Percentiles rank a stretch among this genome's conserved stretches.
Evolutionary conservation across 805 yeast species (phyloP).

Genomic region (Saturnispora dispora): DNA sequence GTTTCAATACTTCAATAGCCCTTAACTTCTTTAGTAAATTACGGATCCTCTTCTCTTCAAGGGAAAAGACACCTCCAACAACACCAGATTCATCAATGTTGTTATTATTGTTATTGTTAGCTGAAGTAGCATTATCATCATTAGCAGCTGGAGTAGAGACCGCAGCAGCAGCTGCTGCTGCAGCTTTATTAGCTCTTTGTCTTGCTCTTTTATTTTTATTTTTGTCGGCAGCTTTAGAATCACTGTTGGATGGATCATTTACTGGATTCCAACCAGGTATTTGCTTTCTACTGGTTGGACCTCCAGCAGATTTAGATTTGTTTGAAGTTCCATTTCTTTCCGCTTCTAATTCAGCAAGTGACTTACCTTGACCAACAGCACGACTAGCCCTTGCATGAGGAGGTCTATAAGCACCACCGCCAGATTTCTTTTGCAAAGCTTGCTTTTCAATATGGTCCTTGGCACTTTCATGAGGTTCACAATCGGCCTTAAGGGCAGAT

Average conservation of each 20-base stretch:
- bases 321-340: constrained; percentile 14
- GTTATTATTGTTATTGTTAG: background rate
- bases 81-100: constrained; percentile 29
- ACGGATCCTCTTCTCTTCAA: constrained; percentile 90
- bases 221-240: constrained; percentile 56
- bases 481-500: constrained; percentile 31
- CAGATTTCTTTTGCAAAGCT: constrained; percentile 18
- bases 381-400: constrained; percentile 75
- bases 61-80: constrained; percentile 53
- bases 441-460: constrained; percentile 42
- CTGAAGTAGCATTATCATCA: constrained; percentile 6
- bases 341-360: constrained; percentile 52
- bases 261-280: constrained; percentile 20
- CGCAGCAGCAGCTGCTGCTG: constrained; percentile 16
- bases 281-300: constrained; percentile 1
- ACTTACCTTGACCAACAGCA: constrained; percentile 33
- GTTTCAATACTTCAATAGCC: constrained; percentile 87
- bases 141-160: constrained; percentile 41
- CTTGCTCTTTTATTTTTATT: constrained; percentile 51
- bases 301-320: constrained; percentile 5
- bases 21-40: constrained; percentile 84
- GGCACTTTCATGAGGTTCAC: constrained; percentile 70
- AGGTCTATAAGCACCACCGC: constrained; percentile 70
- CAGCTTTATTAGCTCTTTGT: constrained; percentile 57
- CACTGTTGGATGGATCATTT: constrained; percentile 19